These are phyloP conservation scores for Gossypium australe DNA, from an alignment of 345 rosid genomes.

Conservation along the genomic window DNA sequence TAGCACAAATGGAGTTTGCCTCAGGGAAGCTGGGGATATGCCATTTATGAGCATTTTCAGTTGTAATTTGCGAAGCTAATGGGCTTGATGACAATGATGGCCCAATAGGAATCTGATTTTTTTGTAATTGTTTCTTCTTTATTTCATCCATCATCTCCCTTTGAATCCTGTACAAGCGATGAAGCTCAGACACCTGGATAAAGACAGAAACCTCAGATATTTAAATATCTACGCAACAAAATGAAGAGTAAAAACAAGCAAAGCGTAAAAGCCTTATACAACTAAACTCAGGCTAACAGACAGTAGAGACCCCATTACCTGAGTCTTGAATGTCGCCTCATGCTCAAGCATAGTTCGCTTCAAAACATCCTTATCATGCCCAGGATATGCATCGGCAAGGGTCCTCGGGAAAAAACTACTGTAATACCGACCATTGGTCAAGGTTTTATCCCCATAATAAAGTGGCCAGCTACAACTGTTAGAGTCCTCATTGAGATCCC, in stretches of 20 bases:
- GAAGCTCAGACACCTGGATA: slow-evolving; percentile 58
- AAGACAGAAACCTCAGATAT: slow-evolving; percentile 14
- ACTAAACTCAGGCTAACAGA: neutral
- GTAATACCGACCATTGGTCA: slow-evolving; percentile 46
- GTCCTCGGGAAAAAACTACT: slow-evolving; percentile 42
- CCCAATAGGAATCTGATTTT: slow-evolving; percentile 31
- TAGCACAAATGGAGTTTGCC: slow-evolving; percentile 42
- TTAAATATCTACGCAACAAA: slow-evolving; percentile 19
- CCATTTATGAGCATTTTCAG: slow-evolving; percentile 66
- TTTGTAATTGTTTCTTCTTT: slow-evolving; percentile 42
- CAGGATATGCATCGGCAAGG: slow-evolving; percentile 39
- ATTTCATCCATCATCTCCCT: slow-evolving; percentile 63
- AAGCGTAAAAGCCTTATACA: neutral
- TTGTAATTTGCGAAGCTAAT: slow-evolving; percentile 46
- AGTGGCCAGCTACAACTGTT: slow-evolving; percentile 59
- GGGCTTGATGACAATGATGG: slow-evolving; percentile 52
- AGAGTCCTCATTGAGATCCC: slow-evolving; percentile 66
- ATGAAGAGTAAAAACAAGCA: slow-evolving; percentile 20
- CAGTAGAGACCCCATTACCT: slow-evolving; percentile 41
- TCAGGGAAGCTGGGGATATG: slow-evolving; percentile 51
- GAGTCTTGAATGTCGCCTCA: slow-evolving; percentile 71
- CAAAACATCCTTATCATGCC: slow-evolving; percentile 49
- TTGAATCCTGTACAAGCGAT: slow-evolving; percentile 59
- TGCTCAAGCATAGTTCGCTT: slow-evolving; percentile 80
- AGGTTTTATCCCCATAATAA: slow-evolving; percentile 39